Base-by-base conservation (phyloP, 1,139 yeast genomes). In the Kodamaea derodonti region DNA sequence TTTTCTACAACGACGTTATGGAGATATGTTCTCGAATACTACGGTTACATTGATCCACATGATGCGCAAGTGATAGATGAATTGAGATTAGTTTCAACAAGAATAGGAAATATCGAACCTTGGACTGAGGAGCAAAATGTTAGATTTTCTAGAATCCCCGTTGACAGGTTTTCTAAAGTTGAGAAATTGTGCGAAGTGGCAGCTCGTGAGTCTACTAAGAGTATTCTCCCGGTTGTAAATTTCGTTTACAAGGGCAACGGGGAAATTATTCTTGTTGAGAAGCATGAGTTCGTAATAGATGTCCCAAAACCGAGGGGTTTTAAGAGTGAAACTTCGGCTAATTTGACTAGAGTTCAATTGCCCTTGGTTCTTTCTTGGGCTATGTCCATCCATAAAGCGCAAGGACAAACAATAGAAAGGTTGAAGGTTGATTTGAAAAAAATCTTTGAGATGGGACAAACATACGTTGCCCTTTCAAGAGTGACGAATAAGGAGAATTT, bases 401-500 rank as follows among this genome's bases (percentile, higher is more conserved):
- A 87, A 58, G 97, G 97, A 2, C 96, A 87, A 60, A 85, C 97
- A 0, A 69, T 87, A 33, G 80, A 77, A 27, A 60, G 94, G 37
- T 80, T 87, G n/a, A 72, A 76, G 43, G 92, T 87, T 4, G 94
- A 87, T 49, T 62, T 87, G 36, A 64, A 72, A 20, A 73, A 71
- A 45, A 75, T 81, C 20, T 87, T 87, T 52, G 96, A 86, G 53
- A 80, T 77, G 42, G 98, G 98, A 0, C 98, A 92, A 56, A 95
- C 95, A 0, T 92, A 92, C 55, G 97, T 90, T 14, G 97, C 98
- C 0, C 66, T 90, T 24, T 85, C 95, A 25, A 74, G 98, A 60
- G 96, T 97, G 2, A 85, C 84, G 0, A 74, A 81, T 28, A 78
- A 78, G 41, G 87, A 83, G 7, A 70, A 76, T 20, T 65, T 90